These are phyloP conservation scores for Eucalyptus leucophloia DNA, from an alignment of 345 rosid species.

Conservation along the genomic window DNA sequence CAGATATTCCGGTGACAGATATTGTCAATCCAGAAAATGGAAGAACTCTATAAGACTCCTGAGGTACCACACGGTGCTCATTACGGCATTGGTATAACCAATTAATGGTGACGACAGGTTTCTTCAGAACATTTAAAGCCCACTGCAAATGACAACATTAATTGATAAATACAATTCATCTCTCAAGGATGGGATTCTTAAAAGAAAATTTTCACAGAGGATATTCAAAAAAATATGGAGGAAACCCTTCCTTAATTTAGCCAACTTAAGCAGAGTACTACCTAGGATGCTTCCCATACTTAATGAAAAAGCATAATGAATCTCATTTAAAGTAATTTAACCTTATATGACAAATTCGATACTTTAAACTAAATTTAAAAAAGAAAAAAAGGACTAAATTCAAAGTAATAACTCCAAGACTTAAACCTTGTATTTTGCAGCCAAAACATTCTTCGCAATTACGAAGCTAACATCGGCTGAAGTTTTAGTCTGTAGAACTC, in stretches of 20 bases:
- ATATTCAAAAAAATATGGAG: neutral
- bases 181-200: neutral
- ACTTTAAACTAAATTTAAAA: neutral
- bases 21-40: slow-evolving; percentile 83
- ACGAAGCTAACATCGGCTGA: slow-evolving; percentile 76
- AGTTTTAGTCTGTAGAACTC: slow-evolving; percentile 42
- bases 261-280: neutral
- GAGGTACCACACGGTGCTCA: slow-evolving; percentile 95
- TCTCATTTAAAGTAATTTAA: neutral
- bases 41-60: slow-evolving; percentile 74
- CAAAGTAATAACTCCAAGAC: neutral
- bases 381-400: neutral
- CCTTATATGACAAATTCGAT: neutral
- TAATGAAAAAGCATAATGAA: neutral
- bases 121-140: slow-evolving; percentile 73
- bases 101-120: slow-evolving; percentile 61
- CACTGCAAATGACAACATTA: slow-evolving; percentile 38
- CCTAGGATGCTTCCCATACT: neutral
- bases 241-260: neutral
- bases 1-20: slow-evolving; percentile 61
- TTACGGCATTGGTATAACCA: slow-evolving; percentile 87
- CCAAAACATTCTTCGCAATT: slow-evolving; percentile 81
- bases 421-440: slow-evolving; percentile 87
- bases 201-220: neutral
- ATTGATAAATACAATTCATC: neutral